Base-by-base conservation (phyloP, 139 green algal species). In the Coelastrella sp. region DNA sequence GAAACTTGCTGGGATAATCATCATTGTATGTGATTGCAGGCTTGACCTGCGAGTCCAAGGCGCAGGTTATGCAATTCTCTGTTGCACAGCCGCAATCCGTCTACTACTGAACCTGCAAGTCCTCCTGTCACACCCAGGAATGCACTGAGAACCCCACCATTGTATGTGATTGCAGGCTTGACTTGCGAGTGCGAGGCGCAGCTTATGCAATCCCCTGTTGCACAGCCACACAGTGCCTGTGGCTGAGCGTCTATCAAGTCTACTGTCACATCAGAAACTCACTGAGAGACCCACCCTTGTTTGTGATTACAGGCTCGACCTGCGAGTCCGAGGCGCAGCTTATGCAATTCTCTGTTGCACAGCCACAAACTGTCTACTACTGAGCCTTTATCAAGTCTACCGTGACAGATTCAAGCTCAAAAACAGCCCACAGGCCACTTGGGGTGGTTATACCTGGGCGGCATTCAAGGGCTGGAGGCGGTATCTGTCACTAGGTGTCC, bases 321-420 rank as follows among this genome's bases (percentile, higher is more conserved):
- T 90, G 75, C 93, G 94, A n/a, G 73, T 96, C 7, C 90, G 96
- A 19, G 95, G 95, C 22, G 95, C 95, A 13, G 95, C 95, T 7
- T 58, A 82, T 68, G 95, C 95, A 0, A 88, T 94, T 66, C 73
- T 94, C 16, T 73, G 80, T 8, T 91, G 66, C 66, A 88, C 68
- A 4, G 80, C 58, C 66, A 91, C 88, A 56, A 88, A 83, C 71
- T 54, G 68, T 14, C 10, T 81, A 56, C 58, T 91, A 20, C 22
- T 78, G 22, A 73, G 60, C n/a, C 8, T 13, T 4, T 91, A 81
- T 56, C 83, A 88, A 13, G 66, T 60, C 16, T 88, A 88, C 68
- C 47, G 83, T 8, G 83, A 88, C 13, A 47, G 22, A 6, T 73
- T 73, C 17, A 20, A 73, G 19, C 68, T 88, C 10, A 56, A 56